Evolutionary conservation across 495 filamentous ascomycete genomes (phyloP), one percentile per base, ranked within the genome.

Genomic region (Diplogelasinospora grovesii): DNA sequence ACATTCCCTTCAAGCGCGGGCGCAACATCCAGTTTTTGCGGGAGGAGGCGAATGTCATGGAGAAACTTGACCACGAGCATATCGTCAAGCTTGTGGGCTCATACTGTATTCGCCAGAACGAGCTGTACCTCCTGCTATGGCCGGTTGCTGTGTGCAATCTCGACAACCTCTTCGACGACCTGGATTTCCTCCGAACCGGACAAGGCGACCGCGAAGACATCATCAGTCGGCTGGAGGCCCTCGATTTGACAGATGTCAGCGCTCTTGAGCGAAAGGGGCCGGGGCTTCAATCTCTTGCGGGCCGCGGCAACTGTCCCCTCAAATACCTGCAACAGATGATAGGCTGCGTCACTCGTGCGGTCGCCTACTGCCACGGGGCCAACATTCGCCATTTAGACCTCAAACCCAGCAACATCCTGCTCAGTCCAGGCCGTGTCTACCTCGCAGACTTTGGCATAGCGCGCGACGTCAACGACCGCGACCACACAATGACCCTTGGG

Each of bases 381-480:
- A 53, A 61, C 29, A 55, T 69, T 28, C 56, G 64, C 36, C 65
- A 68, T 40, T 56, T 61, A 9, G 65, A 69, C 32, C 53, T 69
- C 18, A 69, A 69, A 39, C 65, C 65, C 3, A 51, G 56, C 22
- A 69, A 69, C 29, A 68, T 69, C 39, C 55, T 69, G 0, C 48
- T 69, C 3, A 54, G 45, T 37, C 49, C 65, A 8, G 56, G 52
- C 8, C 35, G 53, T 3, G 65, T 69, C 8, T 64, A 65, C 39
- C 47, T 69, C 0, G 61, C 65, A 29, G 65, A 69, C 42, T 68
- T 69, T 49, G 65, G 65, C 28, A 60, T 69, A 9, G 54, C 64
- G 9, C 56, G 51, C 28, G 63, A 66, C 27, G 59, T 66, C 25
- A 49, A 57, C 31, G 51, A 50, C 36, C 45, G 50, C 3, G 54